phyloP scores from a whole-genome alignment of 306 rosid genomes.

The Quercus alba region DNA sequence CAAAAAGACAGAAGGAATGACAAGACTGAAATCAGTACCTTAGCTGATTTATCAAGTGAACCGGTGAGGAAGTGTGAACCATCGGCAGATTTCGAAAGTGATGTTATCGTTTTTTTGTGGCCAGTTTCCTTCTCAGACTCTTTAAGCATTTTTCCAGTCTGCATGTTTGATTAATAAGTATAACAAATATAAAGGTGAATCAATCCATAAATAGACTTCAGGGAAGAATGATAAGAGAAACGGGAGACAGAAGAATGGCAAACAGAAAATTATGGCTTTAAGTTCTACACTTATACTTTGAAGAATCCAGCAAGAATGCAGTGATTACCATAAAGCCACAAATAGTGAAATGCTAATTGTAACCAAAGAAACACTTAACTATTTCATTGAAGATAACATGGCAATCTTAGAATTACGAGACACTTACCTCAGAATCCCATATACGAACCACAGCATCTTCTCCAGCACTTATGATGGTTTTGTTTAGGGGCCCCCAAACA shows the following conservation, averaged over 20 bases:
- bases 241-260: too few species aligned
- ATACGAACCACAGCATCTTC: conserved; percentile 82
- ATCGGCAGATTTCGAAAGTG: conserved; percentile 66
- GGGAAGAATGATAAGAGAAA: not conserved
- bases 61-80: conserved; percentile 89
- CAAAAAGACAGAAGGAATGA: not conserved
- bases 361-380: not conserved
- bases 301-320: not conserved
- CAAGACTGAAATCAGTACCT: conserved; percentile 32
- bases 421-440: conserved; percentile 87
- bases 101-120: conserved; percentile 70
- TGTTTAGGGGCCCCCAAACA: conserved; percentile 88
- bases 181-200: not conserved
- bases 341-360: not conserved
- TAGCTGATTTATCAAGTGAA: conserved; percentile 87
- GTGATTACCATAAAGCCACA: not conserved
- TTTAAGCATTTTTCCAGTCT: conserved; percentile 78
- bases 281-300: not conserved
- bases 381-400: not conserved
- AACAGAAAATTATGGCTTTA: not conserved
- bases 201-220: not conserved
- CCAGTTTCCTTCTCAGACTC: conserved; percentile 79
- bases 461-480: conserved; percentile 80
- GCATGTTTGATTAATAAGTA: conserved; percentile 9
- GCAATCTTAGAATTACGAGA: not conserved